A percentile compares a stretch with the other conserved stretches of the same genome.
Conservation (phyloP, 208 protist species). For the Trichomonas vaginalis region DNA sequence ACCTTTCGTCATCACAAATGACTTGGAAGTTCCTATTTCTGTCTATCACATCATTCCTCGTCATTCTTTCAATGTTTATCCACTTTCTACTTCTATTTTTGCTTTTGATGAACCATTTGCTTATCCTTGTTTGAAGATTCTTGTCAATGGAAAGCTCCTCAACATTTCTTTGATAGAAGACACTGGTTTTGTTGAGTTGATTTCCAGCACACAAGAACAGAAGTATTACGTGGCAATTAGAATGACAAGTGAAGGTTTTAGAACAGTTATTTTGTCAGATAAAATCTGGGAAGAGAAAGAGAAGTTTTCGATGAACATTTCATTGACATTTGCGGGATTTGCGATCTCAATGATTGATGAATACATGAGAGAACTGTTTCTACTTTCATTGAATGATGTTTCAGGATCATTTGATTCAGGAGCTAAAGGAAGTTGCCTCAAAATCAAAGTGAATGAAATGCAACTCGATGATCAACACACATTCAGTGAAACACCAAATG, state of each 20-base stretch:
- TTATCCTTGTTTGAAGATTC: background rate
- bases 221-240: background rate
- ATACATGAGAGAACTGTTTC: background rate
- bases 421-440: background rate
- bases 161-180: background rate
- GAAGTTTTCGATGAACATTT: background rate
- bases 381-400: background rate
- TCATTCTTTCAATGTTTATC: background rate
- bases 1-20: background rate
- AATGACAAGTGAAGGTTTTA: background rate
- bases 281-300: background rate
- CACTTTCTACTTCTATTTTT: background rate
- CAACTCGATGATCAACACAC: background rate
- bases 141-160: background rate
- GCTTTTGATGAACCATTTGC: slow-evolving; percentile 6
- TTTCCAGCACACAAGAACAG: too few species aligned
- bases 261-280: background rate
- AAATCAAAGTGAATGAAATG: background rate
- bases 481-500: background rate
- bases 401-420: background rate
- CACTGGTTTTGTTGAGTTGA: background rate
- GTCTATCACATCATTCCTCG: background rate
- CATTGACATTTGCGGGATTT: background rate
- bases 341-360: background rate
- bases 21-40: background rate